Evolutionary conservation across 129 eudicot species (phyloP).

Genomic region (Smallanthus sonchifolius): DNA sequence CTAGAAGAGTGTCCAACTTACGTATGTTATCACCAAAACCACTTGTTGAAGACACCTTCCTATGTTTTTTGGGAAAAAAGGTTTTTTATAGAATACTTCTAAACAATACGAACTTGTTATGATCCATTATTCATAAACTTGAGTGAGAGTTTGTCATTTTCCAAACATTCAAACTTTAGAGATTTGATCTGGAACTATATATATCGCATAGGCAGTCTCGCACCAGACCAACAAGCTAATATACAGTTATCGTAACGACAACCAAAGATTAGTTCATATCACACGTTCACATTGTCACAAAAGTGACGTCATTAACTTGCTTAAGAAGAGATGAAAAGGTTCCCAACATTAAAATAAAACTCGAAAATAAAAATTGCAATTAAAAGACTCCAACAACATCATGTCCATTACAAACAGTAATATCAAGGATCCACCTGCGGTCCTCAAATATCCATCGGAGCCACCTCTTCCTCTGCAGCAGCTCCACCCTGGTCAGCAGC

Average conservation of each 20-base stretch:
- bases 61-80: no score
- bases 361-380: not conserved
- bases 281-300: not conserved
- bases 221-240: not conserved
- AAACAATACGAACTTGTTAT: no score
- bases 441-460: conserved; percentile 85
- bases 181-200: not conserved
- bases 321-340: conserved; percentile 3
- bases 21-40: not conserved
- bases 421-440: not conserved
- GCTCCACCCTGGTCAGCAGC: conserved; percentile 43
- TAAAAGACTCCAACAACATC: conserved; percentile 28
- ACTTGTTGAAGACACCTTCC: no score
- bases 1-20: not conserved
- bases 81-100: no score
- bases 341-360: conserved; percentile 15
- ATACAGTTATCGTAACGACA: not conserved
- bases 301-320: not conserved
- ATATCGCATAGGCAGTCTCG: not conserved
- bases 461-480: conserved; percentile 47
- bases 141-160: no score
- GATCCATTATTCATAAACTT: no score
- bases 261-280: not conserved
- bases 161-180: not conserved
- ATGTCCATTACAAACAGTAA: conserved; percentile 24